Evolutionary conservation across 2,329 filamentous ascomycete species (phyloP).

Genomic region (Calonectria hawksworthii): DNA sequence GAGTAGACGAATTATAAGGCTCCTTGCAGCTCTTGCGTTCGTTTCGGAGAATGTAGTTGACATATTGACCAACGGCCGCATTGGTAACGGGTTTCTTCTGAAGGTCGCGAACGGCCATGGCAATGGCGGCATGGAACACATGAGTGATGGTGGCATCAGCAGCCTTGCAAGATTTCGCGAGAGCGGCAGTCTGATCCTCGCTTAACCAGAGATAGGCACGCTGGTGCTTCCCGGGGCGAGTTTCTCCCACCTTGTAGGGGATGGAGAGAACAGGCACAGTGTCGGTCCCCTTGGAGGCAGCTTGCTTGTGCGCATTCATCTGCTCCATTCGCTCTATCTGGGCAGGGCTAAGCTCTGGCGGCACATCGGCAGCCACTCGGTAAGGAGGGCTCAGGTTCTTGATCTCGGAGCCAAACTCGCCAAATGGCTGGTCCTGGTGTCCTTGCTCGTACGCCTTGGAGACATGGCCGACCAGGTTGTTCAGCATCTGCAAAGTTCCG

Average conservation of each 20-base stretch:
- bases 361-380: slow-evolving; percentile 25
- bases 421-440: slow-evolving; percentile 17
- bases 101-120: background rate
- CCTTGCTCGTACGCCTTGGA: slow-evolving; percentile 40
- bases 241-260: background rate
- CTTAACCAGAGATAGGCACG: background rate
- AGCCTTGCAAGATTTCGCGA: background rate
- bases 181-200: background rate
- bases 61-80: background rate
- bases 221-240: background rate
- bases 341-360: background rate
- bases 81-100: background rate
- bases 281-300: background rate
- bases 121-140: background rate
- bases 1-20: background rate
- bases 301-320: background rate
- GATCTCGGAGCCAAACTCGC: slow-evolving; percentile 40
- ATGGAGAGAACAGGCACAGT: background rate
- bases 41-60: background rate
- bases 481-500: slow-evolving; percentile 53
- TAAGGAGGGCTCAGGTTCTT: slow-evolving; percentile 35
- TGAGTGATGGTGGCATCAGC: background rate
- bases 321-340: background rate
- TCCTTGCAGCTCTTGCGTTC: background rate
- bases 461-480: slow-evolving; percentile 47